These are phyloP conservation scores for Termitomyces eurrhizus DNA, from an alignment of 768 basidiomycete species.

Conservation along the genomic window DNA sequence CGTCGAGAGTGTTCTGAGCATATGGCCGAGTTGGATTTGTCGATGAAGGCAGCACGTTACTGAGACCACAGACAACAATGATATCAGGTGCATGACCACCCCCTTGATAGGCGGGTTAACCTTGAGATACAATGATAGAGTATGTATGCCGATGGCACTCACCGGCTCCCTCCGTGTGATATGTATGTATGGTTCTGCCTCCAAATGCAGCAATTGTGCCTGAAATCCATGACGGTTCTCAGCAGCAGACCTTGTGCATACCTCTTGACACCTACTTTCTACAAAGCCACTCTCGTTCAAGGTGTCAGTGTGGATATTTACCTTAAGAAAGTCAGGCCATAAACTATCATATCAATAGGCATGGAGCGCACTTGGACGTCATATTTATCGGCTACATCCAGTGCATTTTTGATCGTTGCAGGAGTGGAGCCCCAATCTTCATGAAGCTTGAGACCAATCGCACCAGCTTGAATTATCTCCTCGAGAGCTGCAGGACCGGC, in stretches of 20 bases:
- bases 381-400: conserved; percentile 83
- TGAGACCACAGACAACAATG: conserved; percentile 88
- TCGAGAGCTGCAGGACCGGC: conserved; percentile 64
- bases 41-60: conserved; percentile 92
- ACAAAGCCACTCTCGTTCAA: conserved; percentile 97
- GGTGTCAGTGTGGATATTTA: conserved; percentile 97
- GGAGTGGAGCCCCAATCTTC: conserved; percentile 98
- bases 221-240: conserved; percentile 22
- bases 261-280: conserved; percentile 57
- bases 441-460: conserved; percentile 82
- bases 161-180: conserved; percentile 96
- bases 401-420: conserved; percentile 66
- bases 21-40: conserved; percentile 97
- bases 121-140: neutral
- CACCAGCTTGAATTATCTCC: conserved; percentile 18
- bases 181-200: conserved; percentile 90
- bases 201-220: conserved; percentile 90
- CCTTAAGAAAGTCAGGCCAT: conserved; percentile 28
- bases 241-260: neutral
- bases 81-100: conserved; percentile 98
- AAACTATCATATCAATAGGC: neutral
- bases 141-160: conserved; percentile 8
- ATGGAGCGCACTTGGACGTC: conserved; percentile 76
- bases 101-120: conserved; percentile 34
- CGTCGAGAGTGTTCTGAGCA: conserved; percentile 87